A percentile compares a stretch with the other conserved stretches of the same genome.
Conservation (phyloP, 1,284 basidiomycete species). For the Austroboletus rostrupii region DNA sequence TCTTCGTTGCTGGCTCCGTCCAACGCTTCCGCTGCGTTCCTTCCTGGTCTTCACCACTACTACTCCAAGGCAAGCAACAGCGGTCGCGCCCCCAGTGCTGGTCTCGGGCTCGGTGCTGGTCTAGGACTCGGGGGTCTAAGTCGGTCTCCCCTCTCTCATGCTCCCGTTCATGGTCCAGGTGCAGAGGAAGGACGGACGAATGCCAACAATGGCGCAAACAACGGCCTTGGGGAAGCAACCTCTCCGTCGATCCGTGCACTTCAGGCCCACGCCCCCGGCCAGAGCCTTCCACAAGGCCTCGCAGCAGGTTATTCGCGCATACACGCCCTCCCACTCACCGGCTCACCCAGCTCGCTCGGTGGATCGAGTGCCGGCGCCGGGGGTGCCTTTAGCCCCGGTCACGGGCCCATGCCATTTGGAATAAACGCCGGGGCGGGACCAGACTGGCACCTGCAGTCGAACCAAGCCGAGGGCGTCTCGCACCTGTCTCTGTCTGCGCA, state of each 20-base stretch:
- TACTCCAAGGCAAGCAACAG: slow-evolving; percentile 43
- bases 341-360: slow-evolving; percentile 33
- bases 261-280: slow-evolving; percentile 78
- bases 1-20: slow-evolving; percentile 50
- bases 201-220: slow-evolving; percentile 20
- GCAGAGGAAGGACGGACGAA: slow-evolving; percentile 35
- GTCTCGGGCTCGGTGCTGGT: slow-evolving; percentile 24
- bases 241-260: slow-evolving; percentile 68
- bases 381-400: slow-evolving; percentile 28
- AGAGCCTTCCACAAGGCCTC: slow-evolving; percentile 82
- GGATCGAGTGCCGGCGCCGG: slow-evolving; percentile 26
- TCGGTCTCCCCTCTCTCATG: slow-evolving; percentile 28
- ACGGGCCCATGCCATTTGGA: slow-evolving; percentile 29
- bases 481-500: slow-evolving; percentile 26
- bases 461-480: slow-evolving; percentile 25
- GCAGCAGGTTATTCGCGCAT: slow-evolving; percentile 84
- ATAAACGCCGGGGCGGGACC: slow-evolving; percentile 26
- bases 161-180: slow-evolving; percentile 27
- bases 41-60: slow-evolving; percentile 61
- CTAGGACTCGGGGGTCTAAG: slow-evolving; percentile 25
- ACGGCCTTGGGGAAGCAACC: slow-evolving; percentile 34
- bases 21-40: slow-evolving; percentile 76
- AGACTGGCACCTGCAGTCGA: slow-evolving; percentile 31
- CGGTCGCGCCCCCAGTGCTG: slow-evolving; percentile 18
- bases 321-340: slow-evolving; percentile 61